phyloP scores from a whole-genome alignment of 495 filamentous ascomycete species.

The Tuber brumale region DNA sequence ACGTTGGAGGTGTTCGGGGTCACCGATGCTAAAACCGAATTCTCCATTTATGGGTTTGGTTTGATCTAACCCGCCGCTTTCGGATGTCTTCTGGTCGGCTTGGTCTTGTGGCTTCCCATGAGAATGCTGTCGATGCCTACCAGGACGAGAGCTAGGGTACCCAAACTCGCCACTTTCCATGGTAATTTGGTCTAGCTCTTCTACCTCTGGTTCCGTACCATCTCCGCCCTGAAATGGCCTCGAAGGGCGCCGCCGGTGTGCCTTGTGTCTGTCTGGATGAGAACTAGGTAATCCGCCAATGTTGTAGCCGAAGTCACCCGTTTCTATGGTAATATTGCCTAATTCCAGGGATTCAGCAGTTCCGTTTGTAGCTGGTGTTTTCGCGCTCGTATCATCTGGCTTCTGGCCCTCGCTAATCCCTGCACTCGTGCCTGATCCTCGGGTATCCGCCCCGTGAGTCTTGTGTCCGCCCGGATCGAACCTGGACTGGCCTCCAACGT shows the following conservation, averaged over 20 bases:
- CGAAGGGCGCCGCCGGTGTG: not conserved
- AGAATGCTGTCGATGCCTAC: not conserved
- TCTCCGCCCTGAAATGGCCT: not conserved
- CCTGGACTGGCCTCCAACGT: not conserved
- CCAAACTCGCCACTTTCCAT: slow-evolving; percentile 15
- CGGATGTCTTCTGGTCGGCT: not conserved
- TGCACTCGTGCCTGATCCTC: not conserved
- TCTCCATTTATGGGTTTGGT: slow-evolving; percentile 1
- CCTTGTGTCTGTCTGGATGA: not conserved
- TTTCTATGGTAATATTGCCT: slow-evolving; percentile 1
- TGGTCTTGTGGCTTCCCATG: not conserved
- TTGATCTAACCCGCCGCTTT: slow-evolving; percentile 10
- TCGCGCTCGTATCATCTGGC: not conserved
- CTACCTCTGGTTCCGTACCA: not conserved
- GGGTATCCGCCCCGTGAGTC: not conserved
- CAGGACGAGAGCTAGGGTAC: slow-evolving; percentile 5
- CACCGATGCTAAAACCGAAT: slow-evolving; percentile 21
- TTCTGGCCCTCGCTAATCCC: not conserved
- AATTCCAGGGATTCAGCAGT: slow-evolving; percentile 15
- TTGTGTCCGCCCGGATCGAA: not conserved
- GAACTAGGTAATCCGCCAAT: slow-evolving; percentile 5
- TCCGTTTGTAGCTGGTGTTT: not conserved
- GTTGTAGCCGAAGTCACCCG: slow-evolving; percentile 22
- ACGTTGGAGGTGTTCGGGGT: not conserved
- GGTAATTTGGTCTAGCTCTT: slow-evolving; percentile 11